Conservation (phyloP, 202 grass and related monocot genomes). For the Zizania palustris region DNA sequence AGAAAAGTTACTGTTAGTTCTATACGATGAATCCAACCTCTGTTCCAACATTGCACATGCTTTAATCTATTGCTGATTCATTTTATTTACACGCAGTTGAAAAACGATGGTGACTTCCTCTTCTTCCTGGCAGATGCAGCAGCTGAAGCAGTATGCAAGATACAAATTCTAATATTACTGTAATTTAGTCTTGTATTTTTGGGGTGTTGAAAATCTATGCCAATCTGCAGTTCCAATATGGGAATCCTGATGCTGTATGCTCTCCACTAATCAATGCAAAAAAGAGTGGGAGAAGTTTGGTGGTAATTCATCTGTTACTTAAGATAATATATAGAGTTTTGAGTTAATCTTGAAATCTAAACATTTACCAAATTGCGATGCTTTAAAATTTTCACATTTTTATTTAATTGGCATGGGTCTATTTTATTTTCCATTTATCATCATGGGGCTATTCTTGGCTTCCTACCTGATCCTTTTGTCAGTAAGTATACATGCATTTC, state of each 20-base stretch:
- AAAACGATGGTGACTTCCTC: slow-evolving; percentile 86
- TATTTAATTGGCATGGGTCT: slow-evolving; percentile 1
- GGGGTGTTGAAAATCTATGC: background rate
- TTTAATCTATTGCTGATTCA: slow-evolving; percentile 17
- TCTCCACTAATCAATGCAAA: slow-evolving; percentile 74
- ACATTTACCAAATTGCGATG: background rate
- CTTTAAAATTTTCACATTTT: slow-evolving; percentile 1
- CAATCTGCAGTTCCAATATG: slow-evolving; percentile 86
- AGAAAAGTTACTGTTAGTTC: background rate
- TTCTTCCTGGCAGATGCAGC: slow-evolving; percentile 81
- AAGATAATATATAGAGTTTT: background rate
- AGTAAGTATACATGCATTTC: background rate
- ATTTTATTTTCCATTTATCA: background rate
- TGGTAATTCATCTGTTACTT: slow-evolving; percentile 51
- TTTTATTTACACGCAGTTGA: slow-evolving; percentile 54
- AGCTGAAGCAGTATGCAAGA: slow-evolving; percentile 55
- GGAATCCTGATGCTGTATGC: slow-evolving; percentile 80
- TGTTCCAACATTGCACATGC: background rate
- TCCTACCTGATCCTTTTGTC: background rate
- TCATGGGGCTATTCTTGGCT: background rate
- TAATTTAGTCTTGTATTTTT: slow-evolving; percentile 15
- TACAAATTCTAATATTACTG: slow-evolving; percentile 18
- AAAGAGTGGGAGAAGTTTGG: slow-evolving; percentile 57
- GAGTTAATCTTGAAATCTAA: background rate
- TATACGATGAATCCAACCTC: background rate